Percentiles rank a stretch among this genome's conserved stretches.
Conservation (phyloP, 106 monocot species). For the Ottelia alismoides region DNA sequence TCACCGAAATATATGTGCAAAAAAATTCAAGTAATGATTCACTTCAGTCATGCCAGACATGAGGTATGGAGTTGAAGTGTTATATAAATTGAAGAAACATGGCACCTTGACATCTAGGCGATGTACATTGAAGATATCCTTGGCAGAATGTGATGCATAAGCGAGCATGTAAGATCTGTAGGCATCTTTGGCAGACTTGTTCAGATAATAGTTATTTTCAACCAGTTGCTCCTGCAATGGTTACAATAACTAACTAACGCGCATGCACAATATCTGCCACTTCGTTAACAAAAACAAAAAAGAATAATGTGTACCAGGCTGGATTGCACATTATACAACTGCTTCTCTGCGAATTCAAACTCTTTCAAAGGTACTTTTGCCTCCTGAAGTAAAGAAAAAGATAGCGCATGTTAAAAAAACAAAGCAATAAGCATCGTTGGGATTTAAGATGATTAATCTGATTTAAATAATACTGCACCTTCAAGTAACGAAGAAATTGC, state of each 20-base stretch:
- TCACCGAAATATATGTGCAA: not conserved
- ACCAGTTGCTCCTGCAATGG: conserved; percentile 70
- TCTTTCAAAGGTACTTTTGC: conserved; percentile 80
- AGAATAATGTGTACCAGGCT: conserved; percentile 40
- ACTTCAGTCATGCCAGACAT: not conserved
- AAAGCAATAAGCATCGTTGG: no score
- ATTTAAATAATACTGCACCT: conserved; percentile 30
- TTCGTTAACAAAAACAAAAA: not conserved
- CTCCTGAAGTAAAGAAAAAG: conserved; percentile 18
- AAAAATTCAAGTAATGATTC: not conserved
- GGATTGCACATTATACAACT: conserved; percentile 70
- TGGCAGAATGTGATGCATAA: conserved; percentile 85
- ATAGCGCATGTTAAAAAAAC: not conserved
- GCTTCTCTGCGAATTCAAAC: conserved; percentile 59
- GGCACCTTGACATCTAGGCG: conserved; percentile 71
- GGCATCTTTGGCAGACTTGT: conserved; percentile 82
- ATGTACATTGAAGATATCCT: conserved; percentile 77
- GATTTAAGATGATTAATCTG: no score
- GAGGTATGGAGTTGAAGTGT: no score
- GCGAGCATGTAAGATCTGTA: conserved; percentile 70
- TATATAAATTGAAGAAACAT: not conserved
- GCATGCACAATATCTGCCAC: not conserved
- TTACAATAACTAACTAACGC: conserved; percentile 2
- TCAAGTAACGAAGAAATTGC: conserved; percentile 69
- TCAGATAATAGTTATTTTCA: conserved; percentile 65